These are phyloP conservation scores for Aspergillus sp. DNA, from an alignment of 2,329 filamentous ascomycete genomes.

Conservation along the genomic window DNA sequence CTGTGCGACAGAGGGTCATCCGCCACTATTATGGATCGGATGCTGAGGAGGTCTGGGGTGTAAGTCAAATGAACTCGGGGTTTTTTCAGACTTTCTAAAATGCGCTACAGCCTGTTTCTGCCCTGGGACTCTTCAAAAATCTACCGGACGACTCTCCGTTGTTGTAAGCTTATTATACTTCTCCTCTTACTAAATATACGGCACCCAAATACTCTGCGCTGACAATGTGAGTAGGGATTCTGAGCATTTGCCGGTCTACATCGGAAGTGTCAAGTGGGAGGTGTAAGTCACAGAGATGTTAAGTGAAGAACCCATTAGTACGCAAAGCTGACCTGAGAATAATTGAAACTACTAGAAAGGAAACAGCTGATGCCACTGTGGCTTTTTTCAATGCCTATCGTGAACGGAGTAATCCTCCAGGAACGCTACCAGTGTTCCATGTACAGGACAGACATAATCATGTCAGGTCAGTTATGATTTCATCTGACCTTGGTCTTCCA, in stretches of 20 bases:
- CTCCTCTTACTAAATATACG: no score
- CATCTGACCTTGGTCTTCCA: neutral
- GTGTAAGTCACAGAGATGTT: neutral
- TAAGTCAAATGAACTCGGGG: neutral
- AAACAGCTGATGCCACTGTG: slow-evolving; percentile 6
- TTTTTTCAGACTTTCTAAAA: neutral
- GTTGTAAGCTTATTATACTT: neutral
- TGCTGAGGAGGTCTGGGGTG: slow-evolving; percentile 9
- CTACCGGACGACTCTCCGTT: slow-evolving; percentile 1
- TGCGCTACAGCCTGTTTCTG: neutral
- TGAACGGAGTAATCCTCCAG: neutral
- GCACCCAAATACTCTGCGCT: neutral
- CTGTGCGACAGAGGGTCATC: slow-evolving; percentile 3
- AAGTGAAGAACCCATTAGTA: neutral
- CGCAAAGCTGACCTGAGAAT: neutral
- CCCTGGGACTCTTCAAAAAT: neutral
- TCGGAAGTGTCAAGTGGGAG: slow-evolving; percentile 12
- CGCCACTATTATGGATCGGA: slow-evolving; percentile 8
- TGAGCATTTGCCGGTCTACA: slow-evolving; percentile 5
- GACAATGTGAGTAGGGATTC: neutral
- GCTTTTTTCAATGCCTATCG: slow-evolving; percentile 10
- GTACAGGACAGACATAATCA: slow-evolving; percentile 6
- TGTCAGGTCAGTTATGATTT: neutral
- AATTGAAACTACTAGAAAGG: neutral
- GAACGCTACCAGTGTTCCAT: slow-evolving; percentile 2